phyloP scores from a whole-genome alignment of 129 eudicot species.

The Cynara cardunculus region DNA sequence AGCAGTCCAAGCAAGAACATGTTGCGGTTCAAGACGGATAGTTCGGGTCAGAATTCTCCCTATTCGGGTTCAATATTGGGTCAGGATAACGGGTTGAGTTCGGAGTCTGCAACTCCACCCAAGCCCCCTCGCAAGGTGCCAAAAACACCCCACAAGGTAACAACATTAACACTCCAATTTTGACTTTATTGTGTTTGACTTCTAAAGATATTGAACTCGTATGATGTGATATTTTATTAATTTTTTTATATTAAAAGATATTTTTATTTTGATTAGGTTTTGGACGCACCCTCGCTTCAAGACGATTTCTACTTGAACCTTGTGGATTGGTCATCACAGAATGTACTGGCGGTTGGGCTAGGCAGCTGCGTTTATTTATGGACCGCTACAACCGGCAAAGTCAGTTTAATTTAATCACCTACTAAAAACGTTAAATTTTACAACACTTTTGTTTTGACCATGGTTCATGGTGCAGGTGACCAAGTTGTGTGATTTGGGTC shows the following conservation, averaged over 20 bases:
- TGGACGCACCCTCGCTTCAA: slow-evolving; percentile 98
- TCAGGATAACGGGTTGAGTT: slow-evolving; percentile 48
- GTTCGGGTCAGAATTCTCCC: slow-evolving; percentile 64
- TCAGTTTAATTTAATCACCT: slow-evolving; percentile 21
- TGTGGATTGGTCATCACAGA: slow-evolving; percentile 99
- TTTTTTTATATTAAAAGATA: too few relatives aligned
- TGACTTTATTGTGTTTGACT: background rate
- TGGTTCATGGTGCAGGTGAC: slow-evolving; percentile 55
- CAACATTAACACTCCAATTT: background rate
- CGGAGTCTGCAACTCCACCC: slow-evolving; percentile 65
- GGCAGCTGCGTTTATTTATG: slow-evolving; percentile 96
- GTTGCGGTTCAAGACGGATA: slow-evolving; percentile 86
- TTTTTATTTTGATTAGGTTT: too few relatives aligned
- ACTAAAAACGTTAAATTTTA: background rate
- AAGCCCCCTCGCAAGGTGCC: slow-evolving; percentile 94
- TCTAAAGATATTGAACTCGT: too few relatives aligned
- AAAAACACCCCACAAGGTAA: slow-evolving; percentile 97
- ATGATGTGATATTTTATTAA: too few relatives aligned
- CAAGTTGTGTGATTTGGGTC: slow-evolving; percentile 93
- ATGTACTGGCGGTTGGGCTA: slow-evolving; percentile 94
- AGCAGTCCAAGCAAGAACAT: slow-evolving; percentile 72
- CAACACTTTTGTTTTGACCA: background rate
- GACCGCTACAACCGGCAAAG: slow-evolving; percentile 96
- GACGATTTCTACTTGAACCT: slow-evolving; percentile 98
- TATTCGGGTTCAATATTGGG: slow-evolving; percentile 77